A percentile compares a stretch with the other conserved stretches of the same genome.
These are phyloP conservation scores for Aspergillus texensis DNA, from an alignment of 2,329 filamentous ascomycete genomes.

Conservation along the genomic window DNA sequence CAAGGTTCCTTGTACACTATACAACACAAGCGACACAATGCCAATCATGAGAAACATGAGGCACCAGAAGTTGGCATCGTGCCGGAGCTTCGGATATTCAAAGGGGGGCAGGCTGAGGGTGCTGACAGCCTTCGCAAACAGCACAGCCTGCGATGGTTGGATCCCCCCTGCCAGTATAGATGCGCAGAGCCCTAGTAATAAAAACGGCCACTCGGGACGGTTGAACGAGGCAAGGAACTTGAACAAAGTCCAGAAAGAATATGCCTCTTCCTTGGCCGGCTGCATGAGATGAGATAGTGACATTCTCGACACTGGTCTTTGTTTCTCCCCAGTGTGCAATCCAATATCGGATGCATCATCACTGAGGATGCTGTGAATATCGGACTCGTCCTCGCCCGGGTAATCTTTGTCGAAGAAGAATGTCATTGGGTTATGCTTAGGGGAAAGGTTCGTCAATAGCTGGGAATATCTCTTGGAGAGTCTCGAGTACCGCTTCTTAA, in stretches of 20 bases:
- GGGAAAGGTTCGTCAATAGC: not conserved
- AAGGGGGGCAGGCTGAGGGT: conserved; percentile 61
- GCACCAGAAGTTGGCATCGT: conserved; percentile 78
- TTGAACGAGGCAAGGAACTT: conserved; percentile 80
- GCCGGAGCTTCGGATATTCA: conserved; percentile 59
- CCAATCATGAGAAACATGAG: conserved; percentile 85
- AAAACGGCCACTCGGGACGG: conserved; percentile 66
- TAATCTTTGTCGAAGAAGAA: conserved; percentile 18
- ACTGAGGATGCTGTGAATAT: conserved; percentile 4
- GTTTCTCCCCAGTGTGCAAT: conserved; percentile 1
- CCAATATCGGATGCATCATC: conserved; percentile 19
- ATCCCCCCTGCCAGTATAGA: conserved; percentile 75
- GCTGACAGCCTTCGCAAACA: conserved; percentile 84
- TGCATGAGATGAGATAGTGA: conserved; percentile 10
- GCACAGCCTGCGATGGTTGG: conserved; percentile 72
- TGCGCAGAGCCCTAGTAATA: conserved; percentile 71
- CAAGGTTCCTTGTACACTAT: conserved; percentile 65
- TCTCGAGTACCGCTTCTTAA: conserved; percentile 45
- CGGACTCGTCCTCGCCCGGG: not conserved
- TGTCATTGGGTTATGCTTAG: conserved; percentile 8
- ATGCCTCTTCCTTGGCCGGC: conserved; percentile 39
- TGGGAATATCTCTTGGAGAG: not conserved
- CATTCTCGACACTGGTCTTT: conserved; percentile 6
- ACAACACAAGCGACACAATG: conserved; percentile 68
- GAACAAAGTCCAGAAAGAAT: conserved; percentile 68